Base-by-base conservation (phyloP, 768 basidiomycete genomes). In the Tephrocybe sp. region DNA sequence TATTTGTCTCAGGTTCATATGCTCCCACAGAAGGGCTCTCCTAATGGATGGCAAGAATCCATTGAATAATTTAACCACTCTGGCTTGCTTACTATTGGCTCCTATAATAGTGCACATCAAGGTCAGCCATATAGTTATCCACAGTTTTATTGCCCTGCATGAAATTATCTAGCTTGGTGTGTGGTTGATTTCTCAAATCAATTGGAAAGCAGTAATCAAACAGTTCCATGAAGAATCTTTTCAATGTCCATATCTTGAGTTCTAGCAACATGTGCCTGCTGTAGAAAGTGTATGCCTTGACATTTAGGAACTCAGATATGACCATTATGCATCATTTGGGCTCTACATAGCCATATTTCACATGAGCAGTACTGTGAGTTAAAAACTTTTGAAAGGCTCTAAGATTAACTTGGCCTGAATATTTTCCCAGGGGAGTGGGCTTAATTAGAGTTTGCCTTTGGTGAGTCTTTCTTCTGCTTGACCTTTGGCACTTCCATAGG, bases 161-260 rank as follows among this genome's bases (percentile, higher is more conserved):
- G n/a, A 48, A 57, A 0, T 47, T 21, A 1, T 58, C 41, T 10
- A 73, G 53, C 20, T 58, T 53, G 1, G 58, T 39, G 0, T 57
- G 57, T 56, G 70, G 69, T 15, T 68, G 55, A 1, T 55, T 39
- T 1, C 58, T 21, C 49, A 58, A 73, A 37, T 69, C 55, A 0
- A 60, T 15, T 2, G 70, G 73, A 48, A 74, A 74, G 34, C 64
- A 69, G n/a, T 63, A 62, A 30, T 71, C 62, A 33, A 66, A 73
- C 2, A 73, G 28, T 21, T 50, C 66, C 2, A 38, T 25, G 36
- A 71, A 68, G 53, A 72, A 70, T 3, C 55, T 28, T 2, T 53
- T 21, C 0, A 68, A 20, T 2, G 20, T 56, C 62, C 63, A 72
- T 3, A 53, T n/a, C 12, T 60, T 40, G 0, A 54, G 49, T 2